These are phyloP conservation scores for Fusarium bulbicola DNA, from an alignment of 2,329 filamentous ascomycete genomes.

Conservation along the genomic window DNA sequence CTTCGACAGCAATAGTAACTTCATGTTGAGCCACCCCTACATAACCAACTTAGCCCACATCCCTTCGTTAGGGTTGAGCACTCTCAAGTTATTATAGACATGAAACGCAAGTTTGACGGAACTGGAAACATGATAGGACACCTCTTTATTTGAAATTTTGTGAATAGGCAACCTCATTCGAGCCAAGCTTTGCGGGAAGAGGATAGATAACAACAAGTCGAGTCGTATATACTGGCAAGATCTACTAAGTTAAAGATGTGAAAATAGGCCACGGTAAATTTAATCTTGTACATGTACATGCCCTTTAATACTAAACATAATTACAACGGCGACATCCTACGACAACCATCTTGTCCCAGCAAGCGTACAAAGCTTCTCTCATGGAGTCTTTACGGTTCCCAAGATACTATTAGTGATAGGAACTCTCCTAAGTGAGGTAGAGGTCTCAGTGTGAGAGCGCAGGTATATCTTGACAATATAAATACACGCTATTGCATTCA, in stretches of 20 bases:
- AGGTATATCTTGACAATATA: background rate
- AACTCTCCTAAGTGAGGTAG: no score
- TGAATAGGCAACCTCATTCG: background rate
- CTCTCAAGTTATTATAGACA: background rate
- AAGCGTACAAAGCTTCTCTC: background rate
- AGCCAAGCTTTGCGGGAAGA: background rate
- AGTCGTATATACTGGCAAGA: background rate
- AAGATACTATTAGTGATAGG: fast-evolving
- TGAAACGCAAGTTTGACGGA: background rate
- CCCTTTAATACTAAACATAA: background rate
- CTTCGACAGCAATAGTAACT: background rate
- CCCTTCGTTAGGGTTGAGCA: fast-evolving
- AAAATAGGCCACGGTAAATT: no score
- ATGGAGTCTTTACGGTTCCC: no score
- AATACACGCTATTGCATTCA: background rate
- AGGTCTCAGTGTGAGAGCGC: no score
- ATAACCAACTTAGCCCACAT: background rate
- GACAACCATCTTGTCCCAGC: background rate
- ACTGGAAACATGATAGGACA: background rate
- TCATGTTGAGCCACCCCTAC: background rate
- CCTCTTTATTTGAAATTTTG: background rate
- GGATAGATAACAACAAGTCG: no score
- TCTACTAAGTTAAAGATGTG: no score
- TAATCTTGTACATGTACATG: background rate
- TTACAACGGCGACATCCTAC: background rate